A percentile compares a stretch with the other conserved stretches of the same genome.
Conservation (phyloP, 2,329 filamentous ascomycete species). For the Colletotrichum eremochloae region DNA sequence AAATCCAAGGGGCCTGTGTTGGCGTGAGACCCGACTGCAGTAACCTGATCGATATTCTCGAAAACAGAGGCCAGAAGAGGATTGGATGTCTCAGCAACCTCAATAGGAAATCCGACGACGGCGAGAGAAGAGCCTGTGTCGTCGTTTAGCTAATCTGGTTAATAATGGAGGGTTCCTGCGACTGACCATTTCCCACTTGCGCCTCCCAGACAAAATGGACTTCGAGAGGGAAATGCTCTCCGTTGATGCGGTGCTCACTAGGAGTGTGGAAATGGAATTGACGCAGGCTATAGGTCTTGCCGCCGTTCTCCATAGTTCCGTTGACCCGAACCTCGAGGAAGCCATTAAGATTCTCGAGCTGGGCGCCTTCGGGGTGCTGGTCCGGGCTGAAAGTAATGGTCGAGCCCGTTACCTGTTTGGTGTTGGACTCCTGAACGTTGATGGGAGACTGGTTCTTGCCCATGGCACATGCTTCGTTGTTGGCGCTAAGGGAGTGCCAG, state of each 20-base stretch:
- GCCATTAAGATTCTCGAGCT: conserved; percentile 65
- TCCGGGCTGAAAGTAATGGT: conserved; percentile 54
- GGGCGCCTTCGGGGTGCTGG: conserved; percentile 51
- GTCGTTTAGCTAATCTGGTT: conserved; percentile 39
- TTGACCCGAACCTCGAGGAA: conserved; percentile 65
- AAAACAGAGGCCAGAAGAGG: conserved; percentile 55
- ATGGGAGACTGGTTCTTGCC: conserved; percentile 70
- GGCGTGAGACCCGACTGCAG: conserved; percentile 54
- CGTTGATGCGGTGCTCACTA: conserved; percentile 67
- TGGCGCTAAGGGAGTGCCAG: conserved; percentile 63
- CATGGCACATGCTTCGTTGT: conserved; percentile 61
- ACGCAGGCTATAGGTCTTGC: conserved; percentile 57
- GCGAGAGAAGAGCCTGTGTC: conserved; percentile 48
- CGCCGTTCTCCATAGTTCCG: conserved; percentile 59
- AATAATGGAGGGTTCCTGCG: not conserved
- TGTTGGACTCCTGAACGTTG: conserved; percentile 55
- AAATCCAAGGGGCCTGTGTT: conserved; percentile 58
- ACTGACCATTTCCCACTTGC: conserved; percentile 44
- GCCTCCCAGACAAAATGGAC: conserved; percentile 59
- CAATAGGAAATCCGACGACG: conserved; percentile 56
- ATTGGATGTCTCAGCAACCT: conserved; percentile 46
- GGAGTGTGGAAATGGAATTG: conserved; percentile 74
- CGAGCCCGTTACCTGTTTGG: conserved; percentile 47
- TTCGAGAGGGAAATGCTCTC: conserved; percentile 56
- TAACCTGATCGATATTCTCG: conserved; percentile 54